Base-by-base conservation (phyloP, 768 basidiomycete genomes). In the Hericium rajendrae region DNA sequence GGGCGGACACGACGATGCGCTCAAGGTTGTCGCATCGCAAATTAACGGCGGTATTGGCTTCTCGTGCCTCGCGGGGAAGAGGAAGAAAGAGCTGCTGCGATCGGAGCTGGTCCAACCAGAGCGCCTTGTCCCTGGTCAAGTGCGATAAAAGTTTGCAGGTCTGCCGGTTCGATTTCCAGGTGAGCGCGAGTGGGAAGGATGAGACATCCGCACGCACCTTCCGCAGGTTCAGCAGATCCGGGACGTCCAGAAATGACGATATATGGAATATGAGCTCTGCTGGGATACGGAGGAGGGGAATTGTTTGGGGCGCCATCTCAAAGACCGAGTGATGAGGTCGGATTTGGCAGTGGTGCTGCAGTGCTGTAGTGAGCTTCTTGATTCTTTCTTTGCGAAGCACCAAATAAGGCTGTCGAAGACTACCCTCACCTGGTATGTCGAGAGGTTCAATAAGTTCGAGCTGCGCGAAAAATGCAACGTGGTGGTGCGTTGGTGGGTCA, bases 31-130 rank as follows among this genome's bases (percentile, higher is more conserved):
- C 11, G 13, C 26, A 11, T 8, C 26, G 18, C n/a, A 56, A 20
- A n/a, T 13, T 26, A 22, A 18, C 10, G 4, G n/a, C 10, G 6
- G 28, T 37, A 8, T 26, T 24, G 18, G 40, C n/a, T 12, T 40
- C 22, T 9, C 41, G 53, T 6, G 55, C 46, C 3, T 48, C 13
- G n/a, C 4, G n/a, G 2, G 55, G 55, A 40, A 56, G 55, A 11
- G 55, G 55, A 3, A 48, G 37, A 20, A 8, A 38, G 32, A 15
- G 13, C 18, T 39, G 55, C n/a, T 56, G 55, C 9, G 6, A 26
- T 15, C 48, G 55, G 18, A 56, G 55, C 3, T 38, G 48, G 15
- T 56, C 55, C 16, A 49, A 28, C 55, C 55, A 56, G n/a, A 56
- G 39, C 20, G 18, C 28, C n/a, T 38, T 18, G 20, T 56, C 43